Evolutionary conservation across 2,329 filamentous ascomycete species (phyloP).

Genomic region (Paradendryphiella salina): DNA sequence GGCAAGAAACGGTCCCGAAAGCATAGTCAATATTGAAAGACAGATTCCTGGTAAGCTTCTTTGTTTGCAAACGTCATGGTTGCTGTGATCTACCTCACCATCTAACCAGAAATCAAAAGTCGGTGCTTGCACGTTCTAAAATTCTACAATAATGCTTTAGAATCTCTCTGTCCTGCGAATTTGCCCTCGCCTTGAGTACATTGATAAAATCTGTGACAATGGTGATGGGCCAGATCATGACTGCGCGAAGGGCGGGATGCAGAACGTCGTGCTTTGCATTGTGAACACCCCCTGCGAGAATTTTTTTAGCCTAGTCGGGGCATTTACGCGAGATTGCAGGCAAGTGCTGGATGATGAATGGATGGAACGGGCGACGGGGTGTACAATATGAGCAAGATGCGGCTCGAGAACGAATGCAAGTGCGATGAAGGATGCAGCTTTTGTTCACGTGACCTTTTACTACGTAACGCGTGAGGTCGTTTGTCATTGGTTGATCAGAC

Average conservation of each 20-base stretch:
- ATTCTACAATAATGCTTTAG: conserved; percentile 28
- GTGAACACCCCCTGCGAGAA: conserved; percentile 28
- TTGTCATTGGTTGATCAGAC: background rate
- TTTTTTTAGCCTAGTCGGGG: conserved; percentile 12
- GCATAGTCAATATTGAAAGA: too few species aligned
- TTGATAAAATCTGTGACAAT: conserved; percentile 27
- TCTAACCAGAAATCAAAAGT: conserved; percentile 30
- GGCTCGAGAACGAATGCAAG: conserved; percentile 4
- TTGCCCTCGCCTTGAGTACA: conserved; percentile 13
- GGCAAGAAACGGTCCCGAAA: too few species aligned
- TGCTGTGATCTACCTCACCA: conserved; percentile 29
- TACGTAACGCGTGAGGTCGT: too few species aligned
- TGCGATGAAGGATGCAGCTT: background rate
- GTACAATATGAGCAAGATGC: background rate
- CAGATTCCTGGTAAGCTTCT: background rate
- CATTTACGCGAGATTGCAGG: conserved; percentile 5
- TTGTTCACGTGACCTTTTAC: background rate
- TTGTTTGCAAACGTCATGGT: background rate
- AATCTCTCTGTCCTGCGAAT: conserved; percentile 18
- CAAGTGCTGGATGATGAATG: background rate
- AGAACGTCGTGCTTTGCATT: conserved; percentile 33
- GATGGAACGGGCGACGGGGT: background rate
- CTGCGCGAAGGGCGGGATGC: conserved; percentile 25
- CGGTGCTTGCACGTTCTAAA: conserved; percentile 26
- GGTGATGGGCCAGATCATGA: conserved; percentile 31